Evolutionary conservation across 306 rosid genomes (phyloP), one percentile per base, ranked within the genome.

Genomic region (Vigna mungo): DNA sequence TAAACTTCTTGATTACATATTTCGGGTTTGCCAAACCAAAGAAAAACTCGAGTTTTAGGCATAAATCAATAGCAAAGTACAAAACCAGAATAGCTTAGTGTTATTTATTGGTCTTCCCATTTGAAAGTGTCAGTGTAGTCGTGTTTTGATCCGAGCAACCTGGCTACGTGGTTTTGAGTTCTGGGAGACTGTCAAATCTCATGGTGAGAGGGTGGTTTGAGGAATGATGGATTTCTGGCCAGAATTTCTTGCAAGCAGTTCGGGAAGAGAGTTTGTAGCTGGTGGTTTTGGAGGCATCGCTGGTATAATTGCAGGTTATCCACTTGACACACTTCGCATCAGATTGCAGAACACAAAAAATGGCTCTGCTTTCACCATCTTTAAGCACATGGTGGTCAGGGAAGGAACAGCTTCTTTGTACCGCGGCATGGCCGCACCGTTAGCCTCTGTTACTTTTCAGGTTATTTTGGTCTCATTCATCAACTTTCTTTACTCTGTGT

Each of bases 251-350:
- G 98, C 96, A 39, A 84, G 43, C 71, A 89, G 86, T 81, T 89
- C 95, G 86, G 96, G 97, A 0, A 90, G 70, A 83, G 98, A 94
- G 46, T 94, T 94, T 85, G 93, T 94, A 18, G 98, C 97, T 0
- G 97, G 97, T 17, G 97, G 98, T 0, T 81, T 85, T 71, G 97
- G 98, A 53, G 99, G 99, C 55, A 76, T 85, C 48, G 99, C 99
- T 30, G 97, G 97, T 53, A 43, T 95, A 5, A 11, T 95, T 46
- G 87, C 96, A 7, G 98, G 99, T 47, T 88, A 90, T 65, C 99
- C 97, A 1, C 87, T 95, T 8, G 97, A 95, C 71, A 95, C 99
- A 8, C 83, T 95, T 12, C 81, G 97, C 0, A 34, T 95, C 68
- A 82, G 83, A 54, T 92, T 88, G 46, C 98, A 95, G 18, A 48